Evolutionary conservation across 2,329 filamentous ascomycete species (phyloP).

Genomic region (Trichophyton benhamiae): DNA sequence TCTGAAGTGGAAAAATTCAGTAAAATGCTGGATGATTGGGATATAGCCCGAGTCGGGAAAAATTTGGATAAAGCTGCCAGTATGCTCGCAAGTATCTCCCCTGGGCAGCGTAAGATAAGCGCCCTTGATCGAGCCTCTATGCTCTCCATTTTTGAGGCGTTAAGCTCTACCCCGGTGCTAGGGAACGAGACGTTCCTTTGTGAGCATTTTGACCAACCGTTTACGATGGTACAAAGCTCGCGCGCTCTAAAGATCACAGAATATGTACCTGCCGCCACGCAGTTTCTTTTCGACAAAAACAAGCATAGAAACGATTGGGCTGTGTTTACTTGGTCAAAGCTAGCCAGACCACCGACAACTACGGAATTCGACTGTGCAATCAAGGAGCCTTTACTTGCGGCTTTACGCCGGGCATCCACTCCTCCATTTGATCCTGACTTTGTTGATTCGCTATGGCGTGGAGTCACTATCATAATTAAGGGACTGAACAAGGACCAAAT

Average conservation of each 20-base stretch:
- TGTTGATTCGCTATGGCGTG: conserved; percentile 68
- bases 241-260: conserved; percentile 64
- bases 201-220: conserved; percentile 66
- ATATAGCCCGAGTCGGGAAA: conserved; percentile 49
- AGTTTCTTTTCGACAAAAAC: conserved; percentile 69
- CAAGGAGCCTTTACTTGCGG: conserved; percentile 55
- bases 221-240: conserved; percentile 65
- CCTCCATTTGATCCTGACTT: conserved; percentile 40
- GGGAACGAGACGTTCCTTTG: conserved; percentile 41
- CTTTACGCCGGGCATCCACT: conserved; percentile 51
- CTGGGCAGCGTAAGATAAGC: conserved; percentile 39
- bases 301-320: conserved; percentile 55
- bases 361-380: conserved; percentile 83
- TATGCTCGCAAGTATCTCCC: conserved; percentile 41
- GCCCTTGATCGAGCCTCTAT: conserved; percentile 49
- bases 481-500: conserved; percentile 63
- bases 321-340: conserved; percentile 52
- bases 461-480: conserved; percentile 59
- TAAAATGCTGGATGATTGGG: conserved; percentile 46
- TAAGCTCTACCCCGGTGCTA: conserved; percentile 74
- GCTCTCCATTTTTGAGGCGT: conserved; percentile 72
- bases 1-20: conserved; percentile 40
- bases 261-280: conserved; percentile 68
- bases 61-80: conserved; percentile 47
- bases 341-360: conserved; percentile 51